These are phyloP conservation scores for Nicotiana attenuata DNA, from an alignment of 257 asterid species.

Conservation along the genomic window DNA sequence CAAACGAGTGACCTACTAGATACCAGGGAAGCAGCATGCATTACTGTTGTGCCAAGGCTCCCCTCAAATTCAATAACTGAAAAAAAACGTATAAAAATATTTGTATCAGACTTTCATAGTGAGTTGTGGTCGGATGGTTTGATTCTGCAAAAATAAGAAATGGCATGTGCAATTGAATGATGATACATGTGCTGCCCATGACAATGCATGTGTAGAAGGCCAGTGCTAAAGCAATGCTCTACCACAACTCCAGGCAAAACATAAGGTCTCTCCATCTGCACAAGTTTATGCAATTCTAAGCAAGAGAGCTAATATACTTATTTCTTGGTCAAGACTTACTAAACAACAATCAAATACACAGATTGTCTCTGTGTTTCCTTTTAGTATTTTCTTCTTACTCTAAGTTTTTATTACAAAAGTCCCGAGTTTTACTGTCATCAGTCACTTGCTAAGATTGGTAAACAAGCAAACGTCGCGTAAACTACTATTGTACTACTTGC, in stretches of 20 bases:
- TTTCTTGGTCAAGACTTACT: too few relatives aligned
- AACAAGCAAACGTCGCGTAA: too few relatives aligned
- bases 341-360: too few relatives aligned
- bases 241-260: neutral
- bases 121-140: neutral
- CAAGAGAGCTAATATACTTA: neutral
- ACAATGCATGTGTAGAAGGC: conserved; percentile 11
- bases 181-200: conserved; percentile 12
- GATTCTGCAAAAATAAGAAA: neutral
- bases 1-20: neutral
- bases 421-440: too few relatives aligned
- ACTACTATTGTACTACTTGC: too few relatives aligned
- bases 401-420: too few relatives aligned
- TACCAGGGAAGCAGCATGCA: neutral
- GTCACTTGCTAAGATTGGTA: too few relatives aligned
- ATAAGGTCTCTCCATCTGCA: neutral
- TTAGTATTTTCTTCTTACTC: too few relatives aligned
- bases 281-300: neutral
- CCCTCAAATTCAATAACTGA: neutral
- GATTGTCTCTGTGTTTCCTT: too few relatives aligned
- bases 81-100: neutral
- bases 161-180: conserved; percentile 17
- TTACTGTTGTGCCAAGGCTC: neutral
- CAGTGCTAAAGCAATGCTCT: neutral
- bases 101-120: neutral